Conservation (phyloP, 768 basidiomycete species). For the Russula earlei region DNA sequence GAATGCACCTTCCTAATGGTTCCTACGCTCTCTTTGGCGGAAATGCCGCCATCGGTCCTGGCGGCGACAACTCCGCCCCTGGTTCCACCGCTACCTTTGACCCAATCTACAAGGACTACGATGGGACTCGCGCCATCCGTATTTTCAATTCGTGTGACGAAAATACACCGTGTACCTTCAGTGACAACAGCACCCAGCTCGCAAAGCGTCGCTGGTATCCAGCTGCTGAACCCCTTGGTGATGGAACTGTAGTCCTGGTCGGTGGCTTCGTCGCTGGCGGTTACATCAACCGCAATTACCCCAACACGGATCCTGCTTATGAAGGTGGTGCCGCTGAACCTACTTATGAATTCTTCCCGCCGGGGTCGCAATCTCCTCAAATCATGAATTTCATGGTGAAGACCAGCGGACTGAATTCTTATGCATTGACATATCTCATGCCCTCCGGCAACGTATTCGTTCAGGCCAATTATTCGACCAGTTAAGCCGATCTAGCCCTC, state of each 20-base stretch:
- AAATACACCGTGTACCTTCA: conserved; percentile 59
- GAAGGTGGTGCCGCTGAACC: conserved; percentile 71
- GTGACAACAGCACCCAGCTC: conserved; percentile 57
- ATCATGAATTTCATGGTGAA: conserved; percentile 58
- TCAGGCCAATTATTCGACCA: conserved; percentile 73
- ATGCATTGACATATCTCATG: conserved; percentile 66
- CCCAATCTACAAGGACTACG: conserved; percentile 65
- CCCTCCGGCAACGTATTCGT: conserved; percentile 70
- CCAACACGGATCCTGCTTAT: conserved; percentile 51
- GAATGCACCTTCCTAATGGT: conserved; percentile 74
- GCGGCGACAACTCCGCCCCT: conserved; percentile 45
- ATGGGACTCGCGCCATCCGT: conserved; percentile 73
- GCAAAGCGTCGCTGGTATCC: conserved; percentile 71
- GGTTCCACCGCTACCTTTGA: conserved; percentile 43
- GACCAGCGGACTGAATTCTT: conserved; percentile 72
- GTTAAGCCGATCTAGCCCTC: conserved; percentile 31
- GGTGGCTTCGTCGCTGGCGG: conserved; percentile 76
- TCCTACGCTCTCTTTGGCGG: conserved; percentile 71
- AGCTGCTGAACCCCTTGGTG: conserved; percentile 58
- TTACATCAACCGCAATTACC: conserved; percentile 68
- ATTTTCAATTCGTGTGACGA: conserved; percentile 66
- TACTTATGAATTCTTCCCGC: conserved; percentile 77
- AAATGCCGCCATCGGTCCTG: conserved; percentile 62
- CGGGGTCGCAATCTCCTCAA: conserved; percentile 37
- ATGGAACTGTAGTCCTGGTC: conserved; percentile 72